Conservation (phyloP, 352 stramenopile species). For the Phytophthora brassicae region DNA sequence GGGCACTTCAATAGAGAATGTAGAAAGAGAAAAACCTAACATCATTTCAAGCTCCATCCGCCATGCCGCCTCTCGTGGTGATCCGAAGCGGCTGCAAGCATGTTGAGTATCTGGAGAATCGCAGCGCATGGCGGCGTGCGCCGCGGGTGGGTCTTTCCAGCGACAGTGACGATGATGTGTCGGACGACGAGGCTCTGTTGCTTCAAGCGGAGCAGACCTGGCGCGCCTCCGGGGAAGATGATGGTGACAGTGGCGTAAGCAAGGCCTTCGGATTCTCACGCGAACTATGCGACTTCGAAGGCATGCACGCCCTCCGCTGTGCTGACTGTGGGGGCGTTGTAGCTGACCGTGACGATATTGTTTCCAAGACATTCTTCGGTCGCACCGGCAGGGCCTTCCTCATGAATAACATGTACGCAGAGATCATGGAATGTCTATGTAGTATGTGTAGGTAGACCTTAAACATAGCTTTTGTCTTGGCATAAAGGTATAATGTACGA, state of each 20-base stretch:
- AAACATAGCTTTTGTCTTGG: constrained; percentile 2
- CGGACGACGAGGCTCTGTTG: constrained; percentile 16
- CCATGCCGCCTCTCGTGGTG: constrained; percentile 73
- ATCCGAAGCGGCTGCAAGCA: constrained; percentile 65
- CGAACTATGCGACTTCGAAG: constrained; percentile 49
- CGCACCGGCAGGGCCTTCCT: constrained; percentile 76
- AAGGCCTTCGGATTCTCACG: constrained; percentile 39
- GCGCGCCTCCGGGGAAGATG: not conserved
- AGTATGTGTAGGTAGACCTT: not conserved
- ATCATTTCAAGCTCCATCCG: not conserved
- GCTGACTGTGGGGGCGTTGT: constrained; percentile 64
- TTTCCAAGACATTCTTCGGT: constrained; percentile 81
- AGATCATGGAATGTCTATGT: not conserved
- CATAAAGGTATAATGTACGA: constrained; percentile 66
- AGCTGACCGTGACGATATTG: constrained; percentile 64
- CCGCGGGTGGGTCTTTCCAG: constrained; percentile 24
- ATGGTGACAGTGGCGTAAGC: constrained; percentile 14
- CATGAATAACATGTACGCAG: constrained; percentile 75
- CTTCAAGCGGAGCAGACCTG: constrained; percentile 27
- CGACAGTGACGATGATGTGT: constrained; percentile 30
- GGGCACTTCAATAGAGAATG: constrained; percentile 2
- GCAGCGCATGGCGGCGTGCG: constrained; percentile 38
- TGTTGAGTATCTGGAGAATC: constrained; percentile 68
- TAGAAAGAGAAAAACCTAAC: constrained; percentile 14
- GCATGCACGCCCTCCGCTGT: constrained; percentile 63